A percentile compares a stretch with the other conserved stretches of the same genome.
Evolutionary conservation across 2,329 filamentous ascomycete genomes (phyloP).

Genomic region (Nothomitra cinnamomea): DNA sequence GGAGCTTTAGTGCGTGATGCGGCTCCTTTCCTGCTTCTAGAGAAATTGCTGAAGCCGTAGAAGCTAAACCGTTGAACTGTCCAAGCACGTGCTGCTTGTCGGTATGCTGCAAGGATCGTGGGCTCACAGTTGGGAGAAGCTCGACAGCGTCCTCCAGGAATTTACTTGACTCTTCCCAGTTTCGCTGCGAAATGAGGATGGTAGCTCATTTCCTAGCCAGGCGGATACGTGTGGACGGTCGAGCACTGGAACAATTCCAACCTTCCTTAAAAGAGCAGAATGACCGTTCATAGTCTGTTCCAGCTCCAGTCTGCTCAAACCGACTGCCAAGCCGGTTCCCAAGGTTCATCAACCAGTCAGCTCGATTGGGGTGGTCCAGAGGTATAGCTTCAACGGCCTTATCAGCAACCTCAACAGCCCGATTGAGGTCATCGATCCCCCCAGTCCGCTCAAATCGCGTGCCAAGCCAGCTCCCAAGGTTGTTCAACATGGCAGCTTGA

Average conservation of each 20-base stretch:
- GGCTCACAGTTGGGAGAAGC: neutral
- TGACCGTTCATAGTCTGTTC: no score
- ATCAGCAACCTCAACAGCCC: constrained; percentile 7
- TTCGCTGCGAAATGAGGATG: no score
- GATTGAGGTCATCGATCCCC: neutral
- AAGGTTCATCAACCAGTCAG: no score
- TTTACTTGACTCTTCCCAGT: no score
- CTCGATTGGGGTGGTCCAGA: no score
- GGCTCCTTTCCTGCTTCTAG: neutral
- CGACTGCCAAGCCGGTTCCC: no score
- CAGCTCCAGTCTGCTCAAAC: no score
- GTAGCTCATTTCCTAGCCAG: no score
- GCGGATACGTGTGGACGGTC: no score
- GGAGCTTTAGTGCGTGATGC: neutral
- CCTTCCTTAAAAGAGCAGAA: no score
- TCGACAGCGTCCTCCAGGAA: constrained; percentile 7
- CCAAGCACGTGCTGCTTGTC: neutral
- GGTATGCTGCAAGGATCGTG: neutral
- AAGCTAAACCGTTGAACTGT: neutral
- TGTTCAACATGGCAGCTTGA: neutral
- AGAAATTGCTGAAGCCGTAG: neutral
- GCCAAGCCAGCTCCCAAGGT: neutral
- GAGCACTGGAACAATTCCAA: no score
- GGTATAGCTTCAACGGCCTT: no score
- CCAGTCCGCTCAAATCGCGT: neutral